Evolutionary conservation across 768 basidiomycete genomes (phyloP), one percentile per base, ranked within the genome.

Genomic region (Kwoniella shandongensis): DNA sequence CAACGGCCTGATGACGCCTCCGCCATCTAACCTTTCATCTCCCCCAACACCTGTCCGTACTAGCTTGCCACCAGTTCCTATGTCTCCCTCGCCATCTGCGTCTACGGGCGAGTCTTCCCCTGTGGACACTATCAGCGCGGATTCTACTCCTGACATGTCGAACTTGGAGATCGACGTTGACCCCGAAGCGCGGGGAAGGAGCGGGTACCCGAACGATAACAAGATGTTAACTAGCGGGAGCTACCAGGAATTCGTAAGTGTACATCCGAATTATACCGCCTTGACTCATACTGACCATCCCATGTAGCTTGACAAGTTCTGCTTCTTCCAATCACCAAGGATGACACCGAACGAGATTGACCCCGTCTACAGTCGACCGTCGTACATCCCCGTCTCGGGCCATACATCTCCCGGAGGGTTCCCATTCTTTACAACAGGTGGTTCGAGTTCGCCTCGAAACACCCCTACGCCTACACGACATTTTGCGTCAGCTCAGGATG

Each of bases 211-310:
- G 11, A 61, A 41, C 20, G 35, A 57, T 41, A 48, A 62, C 30
- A 62, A 69, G 53, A 54, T 59, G 53, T 44, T 64, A 20, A 57
- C 44, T 39, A 58, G 63, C 26, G 47, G 44, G 6, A 57, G 48
- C 25, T 76, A 76, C 46, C 68, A 73, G 46, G 71, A 73, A 46
- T 73, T 76, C 45, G 73, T 76, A 41, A 68, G 75, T 72, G n/a
- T n/a, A n/a, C n/a, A n/a, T 25, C 3, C 12, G 11, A 4, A 7
- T 13, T 8, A 13, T 27, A n/a, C 40, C 26, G 13, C n/a, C n/a
- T n/a, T n/a, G n/a, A n/a, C n/a, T n/a, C n/a, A n/a, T n/a, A n/a
- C n/a, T n/a, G n/a, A n/a, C n/a, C n/a, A 32, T 6, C 32, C 7
- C 13, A 32, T 30, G 5, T 52, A 76, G 75, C 61, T 76, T 18